Conservation (phyloP, 495 filamentous ascomycete species). For the Bacidia gigantensis region DNA sequence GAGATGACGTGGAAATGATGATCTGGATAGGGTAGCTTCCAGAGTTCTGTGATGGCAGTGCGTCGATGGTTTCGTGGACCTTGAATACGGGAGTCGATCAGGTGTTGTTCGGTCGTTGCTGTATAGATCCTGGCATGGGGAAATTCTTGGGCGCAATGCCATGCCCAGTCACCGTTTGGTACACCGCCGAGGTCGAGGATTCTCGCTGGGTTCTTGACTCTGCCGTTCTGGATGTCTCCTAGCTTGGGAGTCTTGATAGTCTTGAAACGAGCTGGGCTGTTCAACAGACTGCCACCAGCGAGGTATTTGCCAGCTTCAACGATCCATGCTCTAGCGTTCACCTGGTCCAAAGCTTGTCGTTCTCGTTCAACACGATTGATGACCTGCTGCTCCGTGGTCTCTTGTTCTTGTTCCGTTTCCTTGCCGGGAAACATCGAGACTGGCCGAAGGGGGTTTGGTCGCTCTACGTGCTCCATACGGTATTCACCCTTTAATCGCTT, state of each 20-base stretch:
- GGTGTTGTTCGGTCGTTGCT: conserved; percentile 55
- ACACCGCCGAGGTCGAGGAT: conserved; percentile 86
- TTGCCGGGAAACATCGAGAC: conserved; percentile 42
- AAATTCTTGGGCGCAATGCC: conserved; percentile 76
- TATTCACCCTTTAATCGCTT: conserved; percentile 68
- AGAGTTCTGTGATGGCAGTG: conserved; percentile 57
- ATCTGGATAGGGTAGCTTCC: conserved; percentile 72
- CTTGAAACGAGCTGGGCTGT: conserved; percentile 54
- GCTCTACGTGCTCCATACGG: conserved; percentile 38
- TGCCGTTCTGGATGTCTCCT: conserved; percentile 9
- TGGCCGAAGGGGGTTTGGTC: conserved; percentile 36
- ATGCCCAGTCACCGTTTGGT: conserved; percentile 82
- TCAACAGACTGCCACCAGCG: conserved; percentile 68
- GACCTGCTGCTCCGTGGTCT: conserved; percentile 32
- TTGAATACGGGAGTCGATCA: conserved; percentile 53
- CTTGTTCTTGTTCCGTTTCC: conserved; percentile 25
- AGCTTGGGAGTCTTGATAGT: conserved; percentile 26
- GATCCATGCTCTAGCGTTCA: conserved; percentile 62
- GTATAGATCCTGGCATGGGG: conserved; percentile 78
- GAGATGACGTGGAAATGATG: conserved; percentile 88
- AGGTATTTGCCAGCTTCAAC: conserved; percentile 64
- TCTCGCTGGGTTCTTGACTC: conserved; percentile 34
- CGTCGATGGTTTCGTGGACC: conserved; percentile 81
- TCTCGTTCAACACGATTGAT: conserved; percentile 56
- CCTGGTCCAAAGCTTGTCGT: conserved; percentile 61